Evolutionary conservation across 140 eudicot genomes (phyloP).

Genomic region (Flaveria floridana): DNA sequence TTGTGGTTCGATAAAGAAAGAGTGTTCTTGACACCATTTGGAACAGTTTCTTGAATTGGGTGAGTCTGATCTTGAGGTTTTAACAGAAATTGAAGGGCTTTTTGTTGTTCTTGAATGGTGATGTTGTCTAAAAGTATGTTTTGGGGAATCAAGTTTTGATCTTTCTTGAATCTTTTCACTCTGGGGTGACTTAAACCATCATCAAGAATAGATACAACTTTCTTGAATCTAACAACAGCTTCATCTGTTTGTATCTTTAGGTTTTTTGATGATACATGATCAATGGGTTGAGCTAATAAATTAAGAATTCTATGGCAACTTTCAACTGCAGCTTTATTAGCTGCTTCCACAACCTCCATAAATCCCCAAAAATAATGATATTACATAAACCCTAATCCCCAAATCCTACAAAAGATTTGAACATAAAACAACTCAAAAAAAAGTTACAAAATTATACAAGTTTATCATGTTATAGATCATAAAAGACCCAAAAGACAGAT

Average conservation of each 20-base stretch:
- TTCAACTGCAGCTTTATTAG: conserved; percentile 64
- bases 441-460: neutral
- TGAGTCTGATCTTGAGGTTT: conserved; percentile 26
- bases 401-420: conserved; percentile 9
- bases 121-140: conserved; percentile 44
- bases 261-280: conserved; percentile 43
- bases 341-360: conserved; percentile 66
- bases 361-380: neutral
- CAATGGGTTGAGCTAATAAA: conserved; percentile 53
- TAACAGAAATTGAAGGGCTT: conserved; percentile 41
- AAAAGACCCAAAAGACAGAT: neutral
- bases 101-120: conserved; percentile 40
- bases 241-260: conserved; percentile 59
- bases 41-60: conserved; percentile 44
- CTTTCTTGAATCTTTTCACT: conserved; percentile 49
- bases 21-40: conserved; percentile 34
- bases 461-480: neutral
- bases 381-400: conserved; percentile 5
- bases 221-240: conserved; percentile 39
- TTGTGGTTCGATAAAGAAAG: conserved; percentile 26
- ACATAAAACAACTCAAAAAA: conserved; percentile 29
- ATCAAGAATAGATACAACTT: conserved; percentile 60
- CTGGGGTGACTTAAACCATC: conserved; percentile 59
- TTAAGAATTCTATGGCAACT: conserved; percentile 59
- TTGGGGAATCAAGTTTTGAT: conserved; percentile 49